A percentile compares a stretch with the other conserved stretches of the same genome.
phyloP scores from a whole-genome alignment of 2,329 filamentous ascomycete species.

The Chrysoporthe austroafricana region DNA sequence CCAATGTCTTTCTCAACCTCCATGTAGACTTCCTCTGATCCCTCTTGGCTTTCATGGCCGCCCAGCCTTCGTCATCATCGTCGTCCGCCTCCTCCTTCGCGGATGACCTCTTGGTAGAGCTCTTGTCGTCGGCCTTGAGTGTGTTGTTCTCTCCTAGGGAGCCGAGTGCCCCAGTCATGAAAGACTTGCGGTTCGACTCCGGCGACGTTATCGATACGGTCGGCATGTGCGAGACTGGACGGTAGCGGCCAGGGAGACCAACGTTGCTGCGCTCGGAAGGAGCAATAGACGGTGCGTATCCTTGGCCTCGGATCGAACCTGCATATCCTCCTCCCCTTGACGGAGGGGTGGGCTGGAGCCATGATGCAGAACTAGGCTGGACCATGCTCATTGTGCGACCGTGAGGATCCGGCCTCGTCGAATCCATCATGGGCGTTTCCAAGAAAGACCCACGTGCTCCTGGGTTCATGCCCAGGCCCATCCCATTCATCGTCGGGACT shows the following conservation, averaged over 20 bases:
- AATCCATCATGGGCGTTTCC: conserved; percentile 47
- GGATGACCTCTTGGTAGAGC: conserved; percentile 41
- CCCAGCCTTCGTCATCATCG: conserved; percentile 71
- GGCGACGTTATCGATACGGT: conserved; percentile 35
- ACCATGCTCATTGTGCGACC: conserved; percentile 84
- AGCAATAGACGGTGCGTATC: conserved; percentile 88
- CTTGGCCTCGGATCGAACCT: conserved; percentile 56
- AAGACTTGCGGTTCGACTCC: conserved; percentile 42
- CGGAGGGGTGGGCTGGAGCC: conserved; percentile 50
- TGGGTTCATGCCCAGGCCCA: conserved; percentile 32
- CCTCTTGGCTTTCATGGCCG: conserved; percentile 70
- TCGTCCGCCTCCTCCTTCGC: conserved; percentile 55
- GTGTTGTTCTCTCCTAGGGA: conserved; percentile 36
- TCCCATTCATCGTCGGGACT: conserved; percentile 43
- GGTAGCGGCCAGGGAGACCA: conserved; percentile 85
- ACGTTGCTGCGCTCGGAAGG: conserved; percentile 95
- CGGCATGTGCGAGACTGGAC: conserved; percentile 76
- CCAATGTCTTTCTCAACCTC: conserved; percentile 62
- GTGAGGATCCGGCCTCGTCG: conserved; percentile 49
- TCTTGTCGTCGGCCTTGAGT: conserved; percentile 34
- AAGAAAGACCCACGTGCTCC: conserved; percentile 50
- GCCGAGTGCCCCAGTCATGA: conserved; percentile 47
- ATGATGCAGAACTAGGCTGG: conserved; percentile 66
- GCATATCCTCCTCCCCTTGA: conserved; percentile 45
- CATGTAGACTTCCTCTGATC: conserved; percentile 70